phyloP scores from a whole-genome alignment of 768 basidiomycete genomes.

The Udeniomyces megalosporus region DNA sequence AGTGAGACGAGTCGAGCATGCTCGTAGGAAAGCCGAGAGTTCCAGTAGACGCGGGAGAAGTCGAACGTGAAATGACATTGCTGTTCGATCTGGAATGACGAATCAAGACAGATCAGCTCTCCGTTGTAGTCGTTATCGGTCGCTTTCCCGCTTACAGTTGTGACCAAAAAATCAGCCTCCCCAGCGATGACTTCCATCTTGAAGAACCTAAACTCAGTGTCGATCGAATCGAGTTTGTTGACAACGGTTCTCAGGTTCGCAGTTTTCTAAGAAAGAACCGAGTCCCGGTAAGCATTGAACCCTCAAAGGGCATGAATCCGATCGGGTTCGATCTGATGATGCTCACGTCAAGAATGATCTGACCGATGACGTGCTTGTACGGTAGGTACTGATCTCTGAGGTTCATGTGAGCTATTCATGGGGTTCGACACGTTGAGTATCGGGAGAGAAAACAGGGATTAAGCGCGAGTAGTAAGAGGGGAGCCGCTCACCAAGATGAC shows the following conservation, averaged over 20 bases:
- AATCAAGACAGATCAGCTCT: not conserved
- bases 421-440: not conserved
- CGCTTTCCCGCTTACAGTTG: conserved; percentile 46
- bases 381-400: conserved; percentile 78
- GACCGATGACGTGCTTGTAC: conserved; percentile 77
- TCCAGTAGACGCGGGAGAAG: conserved; percentile 94
- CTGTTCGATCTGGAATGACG: conserved; percentile 74
- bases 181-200: conserved; percentile 94
- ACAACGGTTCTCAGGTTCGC: conserved; percentile 67
- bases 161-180: conserved; percentile 66
- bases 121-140: too few relatives aligned
- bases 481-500: conserved; percentile 60
- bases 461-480: not conserved
- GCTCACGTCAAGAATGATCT: conserved; percentile 76
- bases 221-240: conserved; percentile 79
- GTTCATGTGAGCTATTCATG: conserved; percentile 89
- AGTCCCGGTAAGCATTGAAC: too few relatives aligned
- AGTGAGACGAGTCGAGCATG: conserved; percentile 65
- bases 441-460: not conserved
- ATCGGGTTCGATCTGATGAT: too few relatives aligned
- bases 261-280: conserved; percentile 53
- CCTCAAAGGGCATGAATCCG: too few relatives aligned
- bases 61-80: conserved; percentile 82
- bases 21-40: conserved; percentile 81
- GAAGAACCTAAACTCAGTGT: conserved; percentile 77